These are phyloP conservation scores for Aaosphaeria arxii DNA, from an alignment of 2,329 filamentous ascomycete species.

Conservation along the genomic window DNA sequence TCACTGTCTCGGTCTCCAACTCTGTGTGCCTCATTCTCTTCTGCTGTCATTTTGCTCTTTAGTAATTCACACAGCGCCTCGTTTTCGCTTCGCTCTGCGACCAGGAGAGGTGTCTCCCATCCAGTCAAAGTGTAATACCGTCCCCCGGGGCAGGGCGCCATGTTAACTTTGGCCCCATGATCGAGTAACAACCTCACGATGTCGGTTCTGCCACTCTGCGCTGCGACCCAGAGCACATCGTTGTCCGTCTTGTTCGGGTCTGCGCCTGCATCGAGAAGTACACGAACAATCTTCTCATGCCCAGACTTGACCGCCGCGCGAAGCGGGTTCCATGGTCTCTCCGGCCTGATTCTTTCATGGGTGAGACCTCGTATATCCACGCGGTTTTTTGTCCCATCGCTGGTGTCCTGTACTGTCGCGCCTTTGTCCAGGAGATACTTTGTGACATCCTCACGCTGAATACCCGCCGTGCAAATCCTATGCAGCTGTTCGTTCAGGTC, in stretches of 20 bases:
- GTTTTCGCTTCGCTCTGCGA: too few species aligned
- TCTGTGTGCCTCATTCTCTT: too few species aligned
- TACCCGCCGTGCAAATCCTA: background rate
- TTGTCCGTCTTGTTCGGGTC: background rate
- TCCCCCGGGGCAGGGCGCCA: too few species aligned
- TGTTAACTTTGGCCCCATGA: slow-evolving; percentile 1
- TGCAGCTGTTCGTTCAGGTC: too few species aligned
- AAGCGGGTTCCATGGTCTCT: background rate
- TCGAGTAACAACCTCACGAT: slow-evolving; percentile 6
- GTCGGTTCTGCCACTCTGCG: slow-evolving; percentile 2
- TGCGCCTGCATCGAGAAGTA: slow-evolving; percentile 4
- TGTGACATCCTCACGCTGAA: background rate
- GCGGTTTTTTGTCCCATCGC: too few species aligned
- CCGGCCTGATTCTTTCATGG: background rate
- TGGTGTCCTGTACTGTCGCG: background rate
- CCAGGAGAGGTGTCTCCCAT: too few species aligned
- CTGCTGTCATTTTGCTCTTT: too few species aligned
- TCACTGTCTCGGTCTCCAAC: too few species aligned
- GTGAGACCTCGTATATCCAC: too few species aligned
- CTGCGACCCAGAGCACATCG: slow-evolving; percentile 1
- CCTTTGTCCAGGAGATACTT: background rate
- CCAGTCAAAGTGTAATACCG: too few species aligned
- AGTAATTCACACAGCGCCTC: too few species aligned
- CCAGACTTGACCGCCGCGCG: background rate
- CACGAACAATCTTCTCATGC: background rate